Conservation (phyloP, 2,329 filamentous ascomycete species). For the Penicillium sp. region DNA sequence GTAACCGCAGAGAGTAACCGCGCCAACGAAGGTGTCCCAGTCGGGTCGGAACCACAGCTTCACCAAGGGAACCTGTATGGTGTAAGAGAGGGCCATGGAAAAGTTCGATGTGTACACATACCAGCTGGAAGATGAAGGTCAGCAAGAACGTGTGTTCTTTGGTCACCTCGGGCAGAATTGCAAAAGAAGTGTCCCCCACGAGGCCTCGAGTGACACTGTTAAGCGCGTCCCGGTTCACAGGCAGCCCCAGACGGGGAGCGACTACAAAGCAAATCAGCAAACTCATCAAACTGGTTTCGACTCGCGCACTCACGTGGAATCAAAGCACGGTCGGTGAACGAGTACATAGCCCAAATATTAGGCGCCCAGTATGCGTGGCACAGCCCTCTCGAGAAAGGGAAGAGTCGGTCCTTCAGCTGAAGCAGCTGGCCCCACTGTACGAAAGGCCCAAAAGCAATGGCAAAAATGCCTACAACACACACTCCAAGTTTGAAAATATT, state of each 20-base stretch:
- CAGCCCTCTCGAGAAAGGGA: constrained; percentile 87
- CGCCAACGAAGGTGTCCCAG: constrained; percentile 85
- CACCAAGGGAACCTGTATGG: constrained; percentile 61
- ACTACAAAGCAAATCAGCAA: constrained; percentile 51
- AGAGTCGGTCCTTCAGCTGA: constrained; percentile 77
- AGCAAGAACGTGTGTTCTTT: constrained; percentile 75
- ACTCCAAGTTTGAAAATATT: constrained; percentile 80
- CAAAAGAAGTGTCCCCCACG: constrained; percentile 90
- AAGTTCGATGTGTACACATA: constrained; percentile 32
- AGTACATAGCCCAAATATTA: constrained; percentile 96
- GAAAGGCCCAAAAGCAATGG: constrained; percentile 84
- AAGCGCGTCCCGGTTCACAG: constrained; percentile 68
- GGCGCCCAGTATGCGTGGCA: constrained; percentile 99
- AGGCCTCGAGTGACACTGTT: constrained; percentile 88
- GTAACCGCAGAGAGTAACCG: constrained; percentile 88
- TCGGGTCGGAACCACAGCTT: constrained; percentile 76
- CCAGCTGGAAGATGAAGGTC: constrained; percentile 75
- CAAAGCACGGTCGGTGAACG: constrained; percentile 76
- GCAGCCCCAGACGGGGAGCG: constrained; percentile 72
- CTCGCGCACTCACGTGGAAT: constrained; percentile 60
- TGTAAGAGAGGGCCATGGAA: constrained; percentile 13
- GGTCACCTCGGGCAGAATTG: constrained; percentile 81
- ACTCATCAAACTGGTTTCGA: background rate
- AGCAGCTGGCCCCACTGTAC: constrained; percentile 72
- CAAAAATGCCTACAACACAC: constrained; percentile 68